Conservation (phyloP, 345 rosid species). For the Syzygium aqueum region DNA sequence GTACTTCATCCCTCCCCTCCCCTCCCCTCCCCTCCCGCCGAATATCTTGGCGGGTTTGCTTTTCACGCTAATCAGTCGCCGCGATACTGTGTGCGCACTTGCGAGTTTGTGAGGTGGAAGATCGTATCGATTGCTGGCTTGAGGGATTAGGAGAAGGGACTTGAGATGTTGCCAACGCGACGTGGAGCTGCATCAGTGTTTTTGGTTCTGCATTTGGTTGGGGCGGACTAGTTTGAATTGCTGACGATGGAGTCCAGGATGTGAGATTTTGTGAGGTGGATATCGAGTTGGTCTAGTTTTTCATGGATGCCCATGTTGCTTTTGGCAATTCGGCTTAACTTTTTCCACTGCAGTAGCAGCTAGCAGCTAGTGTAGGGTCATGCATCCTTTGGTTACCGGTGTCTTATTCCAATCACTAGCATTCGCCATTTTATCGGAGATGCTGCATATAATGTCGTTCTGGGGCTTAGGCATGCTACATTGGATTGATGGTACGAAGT, state of each 20-base stretch:
- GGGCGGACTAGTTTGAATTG: not conserved
- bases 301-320: not conserved
- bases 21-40: not conserved
- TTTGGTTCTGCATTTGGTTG: not conserved
- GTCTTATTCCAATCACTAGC: not conserved
- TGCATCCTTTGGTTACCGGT: not conserved
- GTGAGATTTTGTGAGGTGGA: not conserved
- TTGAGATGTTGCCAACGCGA: not conserved
- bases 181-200: not conserved
- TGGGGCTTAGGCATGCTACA: not conserved
- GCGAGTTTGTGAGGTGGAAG: not conserved
- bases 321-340: not conserved
- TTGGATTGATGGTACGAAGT: not conserved
- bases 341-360: not conserved
- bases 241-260: not conserved
- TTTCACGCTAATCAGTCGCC: not conserved
- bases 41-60: not conserved
- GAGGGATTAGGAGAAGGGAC: not conserved
- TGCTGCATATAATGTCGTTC: not conserved
- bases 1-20: conserved; percentile 17
- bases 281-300: not conserved
- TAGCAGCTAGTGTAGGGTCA: not conserved
- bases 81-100: not conserved
- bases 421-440: not conserved
- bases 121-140: not conserved